Conservation (phyloP, 2,329 filamentous ascomycete species). For the Colletotrichum somersetense region DNA sequence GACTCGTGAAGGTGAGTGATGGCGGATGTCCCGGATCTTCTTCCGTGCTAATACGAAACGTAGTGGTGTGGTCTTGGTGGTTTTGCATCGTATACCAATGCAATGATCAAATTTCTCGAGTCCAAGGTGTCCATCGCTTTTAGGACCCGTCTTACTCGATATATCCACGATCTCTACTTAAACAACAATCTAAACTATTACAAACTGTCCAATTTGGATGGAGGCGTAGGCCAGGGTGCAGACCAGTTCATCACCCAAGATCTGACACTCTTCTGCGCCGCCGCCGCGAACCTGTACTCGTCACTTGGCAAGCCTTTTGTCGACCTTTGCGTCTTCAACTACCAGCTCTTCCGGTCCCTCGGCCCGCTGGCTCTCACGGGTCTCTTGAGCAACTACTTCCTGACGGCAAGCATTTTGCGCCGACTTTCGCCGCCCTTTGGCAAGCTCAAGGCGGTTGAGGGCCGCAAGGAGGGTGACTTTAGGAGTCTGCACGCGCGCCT, state of each 20-base stretch:
- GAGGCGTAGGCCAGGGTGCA: conserved; percentile 89
- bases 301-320: conserved; percentile 97
- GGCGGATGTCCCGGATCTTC: neutral
- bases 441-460: conserved; percentile 96
- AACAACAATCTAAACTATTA: conserved; percentile 97
- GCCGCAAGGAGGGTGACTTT: conserved; percentile 95
- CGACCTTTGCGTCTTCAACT: conserved; percentile 98
- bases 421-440: conserved; percentile 94
- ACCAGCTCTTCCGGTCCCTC: conserved; percentile 92
- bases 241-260: conserved; percentile 99
- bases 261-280: conserved; percentile 92
- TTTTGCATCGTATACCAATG: conserved; percentile 96
- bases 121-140: conserved; percentile 99
- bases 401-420: conserved; percentile 90
- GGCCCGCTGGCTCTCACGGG: conserved; percentile 89
- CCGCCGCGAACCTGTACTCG: conserved; percentile 92
- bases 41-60: conserved; percentile 37
- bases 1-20: conserved; percentile 77
- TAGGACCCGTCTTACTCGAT: conserved; percentile 91
- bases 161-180: conserved; percentile 97
- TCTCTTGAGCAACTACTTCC: conserved; percentile 91
- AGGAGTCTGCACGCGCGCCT: conserved; percentile 89
- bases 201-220: conserved; percentile 92
- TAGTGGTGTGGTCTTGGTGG: conserved; percentile 93
- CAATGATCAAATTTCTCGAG: conserved; percentile 98